Conservation (phyloP, 306 rosid species). For the Citrullus mucosospermus region DNA sequence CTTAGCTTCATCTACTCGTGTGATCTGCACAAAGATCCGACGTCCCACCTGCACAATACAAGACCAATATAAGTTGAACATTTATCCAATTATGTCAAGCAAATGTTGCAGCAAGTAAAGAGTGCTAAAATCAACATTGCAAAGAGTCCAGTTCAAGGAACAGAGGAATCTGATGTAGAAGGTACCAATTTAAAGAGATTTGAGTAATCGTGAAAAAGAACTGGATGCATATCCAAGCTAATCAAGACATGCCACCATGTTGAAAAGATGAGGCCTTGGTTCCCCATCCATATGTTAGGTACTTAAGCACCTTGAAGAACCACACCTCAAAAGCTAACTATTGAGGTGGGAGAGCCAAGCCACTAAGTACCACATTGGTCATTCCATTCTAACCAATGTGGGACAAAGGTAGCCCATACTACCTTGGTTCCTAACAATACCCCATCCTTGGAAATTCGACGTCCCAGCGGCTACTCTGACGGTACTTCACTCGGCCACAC, state of each 20-base stretch:
- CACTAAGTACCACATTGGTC: too few relatives aligned
- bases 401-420: too few relatives aligned
- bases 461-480: too few relatives aligned
- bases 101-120: not conserved
- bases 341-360: too few relatives aligned
- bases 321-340: too few relatives aligned
- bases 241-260: not conserved
- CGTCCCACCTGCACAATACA: slow-evolving; percentile 62
- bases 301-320: too few relatives aligned
- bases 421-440: too few relatives aligned
- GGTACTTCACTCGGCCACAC: too few relatives aligned
- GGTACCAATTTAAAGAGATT: not conserved
- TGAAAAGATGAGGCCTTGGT: not conserved
- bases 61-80: not conserved
- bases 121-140: not conserved
- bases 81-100: not conserved
- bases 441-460: too few relatives aligned
- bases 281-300: not conserved
- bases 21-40: slow-evolving; percentile 43
- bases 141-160: not conserved
- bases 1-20: slow-evolving; percentile 61
- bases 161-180: not conserved
- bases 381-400: too few relatives aligned
- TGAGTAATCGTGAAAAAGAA: not conserved
- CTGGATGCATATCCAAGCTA: not conserved